Conservation (phyloP, 106 monocot species). For the Phalaenopsis equestris region DNA sequence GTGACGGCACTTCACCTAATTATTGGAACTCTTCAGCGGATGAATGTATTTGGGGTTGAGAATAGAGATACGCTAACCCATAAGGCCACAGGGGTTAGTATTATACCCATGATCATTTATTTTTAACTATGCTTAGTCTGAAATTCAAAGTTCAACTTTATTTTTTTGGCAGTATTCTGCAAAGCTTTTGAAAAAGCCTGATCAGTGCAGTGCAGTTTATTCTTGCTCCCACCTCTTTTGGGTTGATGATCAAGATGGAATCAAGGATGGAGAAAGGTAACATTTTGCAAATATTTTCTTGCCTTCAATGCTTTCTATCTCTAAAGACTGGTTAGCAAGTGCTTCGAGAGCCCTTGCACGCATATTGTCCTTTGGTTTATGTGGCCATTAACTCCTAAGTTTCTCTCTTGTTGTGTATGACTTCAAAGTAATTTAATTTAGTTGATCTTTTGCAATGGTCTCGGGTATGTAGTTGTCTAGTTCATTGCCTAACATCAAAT, state of each 20-base stretch:
- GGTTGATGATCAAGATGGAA: slow-evolving; percentile 96
- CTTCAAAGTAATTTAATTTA: too few species aligned
- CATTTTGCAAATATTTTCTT: neutral
- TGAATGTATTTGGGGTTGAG: slow-evolving; percentile 93
- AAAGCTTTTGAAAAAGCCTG: slow-evolving; percentile 92
- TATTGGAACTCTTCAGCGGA: slow-evolving; percentile 93
- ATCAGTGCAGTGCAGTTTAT: slow-evolving; percentile 97
- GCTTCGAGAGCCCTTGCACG: neutral
- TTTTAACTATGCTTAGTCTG: neutral
- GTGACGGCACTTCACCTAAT: slow-evolving; percentile 94
- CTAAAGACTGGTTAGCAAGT: neutral
- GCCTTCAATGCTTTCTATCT: neutral
- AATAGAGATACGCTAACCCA: slow-evolving; percentile 97
- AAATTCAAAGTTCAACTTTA: neutral
- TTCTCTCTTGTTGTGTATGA: too few species aligned
- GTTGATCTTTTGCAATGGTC: too few species aligned
- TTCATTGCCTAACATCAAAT: too few species aligned
- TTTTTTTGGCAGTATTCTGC: slow-evolving; percentile 76
- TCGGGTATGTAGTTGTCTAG: too few species aligned
- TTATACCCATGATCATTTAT: neutral
- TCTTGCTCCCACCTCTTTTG: slow-evolving; percentile 98
- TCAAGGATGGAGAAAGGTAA: slow-evolving; percentile 99
- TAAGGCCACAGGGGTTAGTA: slow-evolving; percentile 89
- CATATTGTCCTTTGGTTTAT: neutral
- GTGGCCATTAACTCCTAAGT: neutral